phyloP scores from a whole-genome alignment of 352 stramenopile genomes.

The Elongisporangium anandrum region DNA sequence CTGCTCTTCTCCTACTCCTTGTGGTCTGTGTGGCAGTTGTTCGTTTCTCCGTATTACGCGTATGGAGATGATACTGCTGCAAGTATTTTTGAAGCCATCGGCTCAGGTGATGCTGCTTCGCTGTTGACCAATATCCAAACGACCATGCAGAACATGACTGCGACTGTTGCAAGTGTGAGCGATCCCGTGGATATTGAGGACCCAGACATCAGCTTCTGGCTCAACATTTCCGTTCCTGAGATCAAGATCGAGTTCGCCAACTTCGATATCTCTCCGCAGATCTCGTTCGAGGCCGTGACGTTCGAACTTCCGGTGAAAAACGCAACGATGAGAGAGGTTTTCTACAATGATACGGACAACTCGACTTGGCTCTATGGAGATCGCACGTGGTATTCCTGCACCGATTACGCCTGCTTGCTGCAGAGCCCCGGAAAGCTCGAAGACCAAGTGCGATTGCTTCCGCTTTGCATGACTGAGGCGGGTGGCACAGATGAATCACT shows the following conservation, averaged over 20 bases:
- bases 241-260: not conserved
- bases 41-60: too few relatives aligned
- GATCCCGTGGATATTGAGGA: not conserved
- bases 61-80: too few relatives aligned
- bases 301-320: not conserved
- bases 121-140: not conserved
- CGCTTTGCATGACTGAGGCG: not conserved
- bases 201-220: not conserved
- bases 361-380: too few relatives aligned
- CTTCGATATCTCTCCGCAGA: not conserved
- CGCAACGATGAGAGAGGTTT: not conserved
- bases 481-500: not conserved
- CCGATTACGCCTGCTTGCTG: not conserved
- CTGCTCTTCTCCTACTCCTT: too few relatives aligned
- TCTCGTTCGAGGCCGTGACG: not conserved
- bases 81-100: not conserved
- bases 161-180: too few relatives aligned
- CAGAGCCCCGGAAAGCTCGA: too few relatives aligned
- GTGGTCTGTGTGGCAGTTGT: too few relatives aligned
- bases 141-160: not conserved
- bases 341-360: too few relatives aligned
- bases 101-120: not conserved
- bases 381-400: too few relatives aligned
- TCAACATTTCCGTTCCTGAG: not conserved
- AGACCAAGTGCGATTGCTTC: not conserved